A percentile compares a stretch with the other conserved stretches of the same genome.
These are phyloP conservation scores for Aureobasidium leucospermi DNA, from an alignment of 2,329 filamentous ascomycete species.

Conservation along the genomic window DNA sequence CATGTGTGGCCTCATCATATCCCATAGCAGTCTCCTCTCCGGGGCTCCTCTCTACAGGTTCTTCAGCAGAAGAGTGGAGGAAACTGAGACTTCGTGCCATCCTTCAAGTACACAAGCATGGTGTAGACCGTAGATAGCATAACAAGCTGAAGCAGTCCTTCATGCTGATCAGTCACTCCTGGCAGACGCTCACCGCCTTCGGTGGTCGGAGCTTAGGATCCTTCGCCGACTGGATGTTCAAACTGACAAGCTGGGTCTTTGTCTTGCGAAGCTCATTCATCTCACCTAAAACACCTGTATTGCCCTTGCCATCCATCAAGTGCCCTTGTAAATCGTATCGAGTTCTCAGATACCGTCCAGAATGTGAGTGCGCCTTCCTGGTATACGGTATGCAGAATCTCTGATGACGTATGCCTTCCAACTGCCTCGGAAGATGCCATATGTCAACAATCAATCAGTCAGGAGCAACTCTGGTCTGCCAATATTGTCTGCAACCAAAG, in stretches of 20 bases:
- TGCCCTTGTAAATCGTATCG: neutral
- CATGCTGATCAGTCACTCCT: neutral
- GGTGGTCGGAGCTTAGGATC: neutral
- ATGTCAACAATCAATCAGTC: neutral
- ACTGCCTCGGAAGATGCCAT: slow-evolving; percentile 1
- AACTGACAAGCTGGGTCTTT: neutral
- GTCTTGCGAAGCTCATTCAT: neutral
- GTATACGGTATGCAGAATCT: neutral
- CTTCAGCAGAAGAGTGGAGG: neutral
- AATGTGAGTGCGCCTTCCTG: neutral
- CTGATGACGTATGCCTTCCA: neutral
- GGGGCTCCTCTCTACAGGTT: no score
- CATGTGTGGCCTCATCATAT: no score
- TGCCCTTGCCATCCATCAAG: neutral
- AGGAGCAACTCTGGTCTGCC: neutral
- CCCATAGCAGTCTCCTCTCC: no score
- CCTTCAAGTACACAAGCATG: no score
- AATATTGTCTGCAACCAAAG: neutral
- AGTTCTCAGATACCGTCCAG: neutral
- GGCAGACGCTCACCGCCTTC: slow-evolving; percentile 4
- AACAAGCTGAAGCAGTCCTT: no score
- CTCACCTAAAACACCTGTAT: neutral
- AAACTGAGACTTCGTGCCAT: neutral
- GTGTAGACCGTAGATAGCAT: no score
- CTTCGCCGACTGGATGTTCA: neutral